Conservation (phyloP, 129 eudicot genomes). For the Dittrichia graveolens region DNA sequence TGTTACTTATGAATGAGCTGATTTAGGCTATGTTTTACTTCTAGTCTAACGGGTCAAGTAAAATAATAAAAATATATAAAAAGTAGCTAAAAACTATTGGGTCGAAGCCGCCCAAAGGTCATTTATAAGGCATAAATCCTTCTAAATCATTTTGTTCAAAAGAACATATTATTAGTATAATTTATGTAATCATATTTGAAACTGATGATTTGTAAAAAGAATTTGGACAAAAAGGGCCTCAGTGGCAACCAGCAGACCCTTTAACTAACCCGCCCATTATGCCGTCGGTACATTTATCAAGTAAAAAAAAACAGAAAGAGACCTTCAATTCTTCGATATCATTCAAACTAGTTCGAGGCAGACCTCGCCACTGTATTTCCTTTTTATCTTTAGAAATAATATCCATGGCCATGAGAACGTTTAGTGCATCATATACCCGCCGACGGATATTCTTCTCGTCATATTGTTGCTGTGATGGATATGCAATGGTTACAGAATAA, state of each 20-base stretch:
- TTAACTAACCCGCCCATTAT: neutral
- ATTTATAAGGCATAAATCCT: neutral
- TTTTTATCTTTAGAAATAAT: slow-evolving; percentile 76
- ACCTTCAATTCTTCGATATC: slow-evolving; percentile 83
- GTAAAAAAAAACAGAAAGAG: slow-evolving; percentile 10
- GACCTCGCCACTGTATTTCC: slow-evolving; percentile 71
- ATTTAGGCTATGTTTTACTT: neutral
- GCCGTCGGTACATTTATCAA: neutral
- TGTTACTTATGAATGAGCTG: neutral
- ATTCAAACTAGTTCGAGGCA: slow-evolving; percentile 41
- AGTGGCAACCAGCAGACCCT: neutral
- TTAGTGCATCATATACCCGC: slow-evolving; percentile 76
- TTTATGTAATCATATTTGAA: too few species aligned
- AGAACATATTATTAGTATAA: too few species aligned
- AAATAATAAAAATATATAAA: neutral
- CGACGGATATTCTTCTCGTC: slow-evolving; percentile 86
- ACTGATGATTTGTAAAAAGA: neutral
- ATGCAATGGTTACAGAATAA: neutral
- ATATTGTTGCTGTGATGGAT: slow-evolving; percentile 45
- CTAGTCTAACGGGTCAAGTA: neutral
- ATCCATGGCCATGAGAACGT: slow-evolving; percentile 93
- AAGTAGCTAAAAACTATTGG: neutral
- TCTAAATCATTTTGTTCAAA: neutral
- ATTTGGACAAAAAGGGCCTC: neutral
- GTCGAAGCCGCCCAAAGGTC: neutral